These are phyloP conservation scores for Elaeis guineensis DNA, from an alignment of 176 grass and related monocot genomes.

Conservation along the genomic window DNA sequence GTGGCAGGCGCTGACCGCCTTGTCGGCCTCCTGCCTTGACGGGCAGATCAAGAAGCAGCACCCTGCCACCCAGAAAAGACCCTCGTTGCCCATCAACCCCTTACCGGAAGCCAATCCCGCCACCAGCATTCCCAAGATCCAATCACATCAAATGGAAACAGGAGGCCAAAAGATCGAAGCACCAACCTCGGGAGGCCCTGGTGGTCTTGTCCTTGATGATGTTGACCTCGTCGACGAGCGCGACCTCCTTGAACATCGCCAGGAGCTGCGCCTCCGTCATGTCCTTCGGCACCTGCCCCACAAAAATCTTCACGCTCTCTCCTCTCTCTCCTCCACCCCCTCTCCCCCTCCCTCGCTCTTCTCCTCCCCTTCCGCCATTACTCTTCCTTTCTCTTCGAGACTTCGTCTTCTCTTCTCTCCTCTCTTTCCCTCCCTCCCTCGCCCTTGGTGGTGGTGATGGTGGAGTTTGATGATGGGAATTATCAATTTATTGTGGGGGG, in stretches of 20 bases:
- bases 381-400: conserved; percentile 4
- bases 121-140: not conserved
- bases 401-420: not conserved
- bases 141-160: not conserved
- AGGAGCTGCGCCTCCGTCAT: conserved; percentile 29
- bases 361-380: conserved; percentile 27
- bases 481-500: no score
- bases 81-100: conserved; percentile 5
- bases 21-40: conserved; percentile 86
- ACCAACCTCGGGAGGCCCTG: not conserved
- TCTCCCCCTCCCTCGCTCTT: not conserved
- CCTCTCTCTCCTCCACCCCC: not conserved
- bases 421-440: not conserved
- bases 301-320: conserved; percentile 25
- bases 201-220: conserved; percentile 10
- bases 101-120: conserved; percentile 13
- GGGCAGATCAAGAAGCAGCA: conserved; percentile 88
- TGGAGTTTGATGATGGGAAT: not conserved
- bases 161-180: no score
- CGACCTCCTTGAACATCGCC: conserved; percentile 9
- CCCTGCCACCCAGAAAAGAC: not conserved
- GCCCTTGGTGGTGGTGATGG: conserved; percentile 3
- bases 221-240: conserved; percentile 8
- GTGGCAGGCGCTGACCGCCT: conserved; percentile 84
- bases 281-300: conserved; percentile 33